phyloP scores from a whole-genome alignment of 192 early-diverging fungal species.

The Neocallimastix lanati region DNA sequence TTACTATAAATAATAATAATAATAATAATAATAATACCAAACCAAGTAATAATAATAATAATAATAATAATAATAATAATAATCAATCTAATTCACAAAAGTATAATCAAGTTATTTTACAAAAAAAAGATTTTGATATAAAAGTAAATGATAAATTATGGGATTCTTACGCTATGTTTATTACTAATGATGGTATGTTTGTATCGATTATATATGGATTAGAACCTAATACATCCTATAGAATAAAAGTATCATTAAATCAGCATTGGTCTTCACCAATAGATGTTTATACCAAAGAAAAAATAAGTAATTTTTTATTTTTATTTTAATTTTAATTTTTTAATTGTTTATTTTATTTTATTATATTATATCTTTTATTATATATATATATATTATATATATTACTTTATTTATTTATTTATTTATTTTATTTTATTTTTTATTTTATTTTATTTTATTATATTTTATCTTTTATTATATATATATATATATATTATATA shows the following conservation, averaged over 20 bases:
- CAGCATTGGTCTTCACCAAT: background rate
- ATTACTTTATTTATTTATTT: no score
- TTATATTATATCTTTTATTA: no score
- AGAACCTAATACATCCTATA: background rate
- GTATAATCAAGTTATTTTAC: background rate
- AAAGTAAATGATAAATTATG: background rate
- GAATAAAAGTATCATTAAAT: background rate
- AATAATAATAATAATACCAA: background rate
- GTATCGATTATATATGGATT: background rate
- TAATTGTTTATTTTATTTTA: background rate
- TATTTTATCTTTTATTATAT: no score
- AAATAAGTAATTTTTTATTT: background rate
- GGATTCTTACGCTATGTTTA: background rate
- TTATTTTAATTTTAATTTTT: background rate
- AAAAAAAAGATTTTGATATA: background rate
- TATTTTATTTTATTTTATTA: no score
- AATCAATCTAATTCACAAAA: background rate
- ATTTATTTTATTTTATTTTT: no score
- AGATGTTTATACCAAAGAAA: background rate
- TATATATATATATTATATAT: no score
- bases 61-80: background rate
- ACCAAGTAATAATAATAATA: background rate
- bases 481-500: no score
- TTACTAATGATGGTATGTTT: background rate
- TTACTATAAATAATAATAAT: background rate